Base-by-base conservation (phyloP, 1,139 yeast genomes). In the Pichia sp. region DNA sequence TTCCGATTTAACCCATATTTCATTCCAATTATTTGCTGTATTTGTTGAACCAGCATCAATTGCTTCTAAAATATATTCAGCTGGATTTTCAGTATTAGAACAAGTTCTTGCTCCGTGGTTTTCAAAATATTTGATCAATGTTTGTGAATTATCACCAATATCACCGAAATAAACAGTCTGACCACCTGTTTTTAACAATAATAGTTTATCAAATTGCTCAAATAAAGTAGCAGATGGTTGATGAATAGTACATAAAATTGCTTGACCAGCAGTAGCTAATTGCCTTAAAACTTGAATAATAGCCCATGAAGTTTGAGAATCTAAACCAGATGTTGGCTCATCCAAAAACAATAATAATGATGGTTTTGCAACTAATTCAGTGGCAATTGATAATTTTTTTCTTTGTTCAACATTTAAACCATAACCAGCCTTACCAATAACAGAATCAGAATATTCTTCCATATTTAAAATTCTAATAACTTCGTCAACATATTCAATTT, bases 41-140 rank as follows among this genome's bases (percentile, higher is more conserved):
- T 79, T 76, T 52, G 68, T 63, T 6, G 75, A 73, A 68, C 80
- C 82, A 9, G 81, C 81, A 40, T 81, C 82, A 56, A 79, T 77
- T 29, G 74, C 75, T 52, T 71, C 71, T 49, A 74, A 63, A 64
- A 74, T 69, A 67, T 76, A 74, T 57, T 74, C 79, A 29, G 78
- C 76, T 6, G 77, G 77, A 49, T 78, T 78, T 63, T 61, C 82
- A 61, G 49, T 59, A 50, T 41, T 47, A 6, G 68, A 66, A 64
- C 83, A 78, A 45, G 66, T 61, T 48, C 80, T 63, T 26, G 75
- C 73, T 45, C 82, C 81, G 49, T 74, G 64, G 36, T 59, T 59
- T 55, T 76, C 81, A 56, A 78, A 77, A 51, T 78, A 78, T 32
- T 65, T 53, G 37, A 75, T 61, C 41, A 78, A 58, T 2, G 69